phyloP scores from a whole-genome alignment of 805 yeast species.

The Sugiyamaella marilandica region DNA sequence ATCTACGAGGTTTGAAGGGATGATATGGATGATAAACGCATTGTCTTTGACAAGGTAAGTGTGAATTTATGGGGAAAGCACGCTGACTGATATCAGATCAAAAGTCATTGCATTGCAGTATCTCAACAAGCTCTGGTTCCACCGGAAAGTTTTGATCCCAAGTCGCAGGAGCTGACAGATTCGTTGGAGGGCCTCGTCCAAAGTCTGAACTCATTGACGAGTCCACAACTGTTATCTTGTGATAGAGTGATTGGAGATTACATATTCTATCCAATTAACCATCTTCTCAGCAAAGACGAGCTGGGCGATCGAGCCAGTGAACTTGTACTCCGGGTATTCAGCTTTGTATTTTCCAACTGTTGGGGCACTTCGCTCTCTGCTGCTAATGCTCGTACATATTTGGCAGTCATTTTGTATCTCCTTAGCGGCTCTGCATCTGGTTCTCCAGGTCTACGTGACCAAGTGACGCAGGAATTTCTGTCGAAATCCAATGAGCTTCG shows the following conservation, averaged over 20 bases:
- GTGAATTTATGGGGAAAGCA: background rate
- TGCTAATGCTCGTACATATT: conserved; percentile 24
- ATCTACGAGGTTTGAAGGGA: background rate
- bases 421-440: conserved; percentile 19
- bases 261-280: conserved; percentile 56
- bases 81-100: conserved; percentile 3
- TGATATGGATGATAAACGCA: background rate
- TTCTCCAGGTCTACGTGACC: conserved; percentile 10
- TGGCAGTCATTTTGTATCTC: conserved; percentile 25
- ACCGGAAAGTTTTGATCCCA: conserved; percentile 10
- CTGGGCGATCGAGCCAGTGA: conserved; percentile 46
- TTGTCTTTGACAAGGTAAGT: conserved; percentile 8
- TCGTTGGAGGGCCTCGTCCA: conserved; percentile 17
- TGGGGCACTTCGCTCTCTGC: conserved; percentile 36
- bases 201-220: conserved; percentile 3
- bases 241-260: conserved; percentile 48
- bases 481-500: conserved; percentile 20
- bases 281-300: conserved; percentile 44
- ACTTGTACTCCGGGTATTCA: conserved; percentile 41
- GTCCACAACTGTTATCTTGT: conserved; percentile 1
- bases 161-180: conserved; percentile 14
- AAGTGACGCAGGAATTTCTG: conserved; percentile 15
- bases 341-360: conserved; percentile 41
- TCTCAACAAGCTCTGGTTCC: conserved; percentile 13
- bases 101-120: conserved; percentile 9